Evolutionary conservation across 257 asterid species (phyloP).

Genomic region (Ilex asprella): DNA sequence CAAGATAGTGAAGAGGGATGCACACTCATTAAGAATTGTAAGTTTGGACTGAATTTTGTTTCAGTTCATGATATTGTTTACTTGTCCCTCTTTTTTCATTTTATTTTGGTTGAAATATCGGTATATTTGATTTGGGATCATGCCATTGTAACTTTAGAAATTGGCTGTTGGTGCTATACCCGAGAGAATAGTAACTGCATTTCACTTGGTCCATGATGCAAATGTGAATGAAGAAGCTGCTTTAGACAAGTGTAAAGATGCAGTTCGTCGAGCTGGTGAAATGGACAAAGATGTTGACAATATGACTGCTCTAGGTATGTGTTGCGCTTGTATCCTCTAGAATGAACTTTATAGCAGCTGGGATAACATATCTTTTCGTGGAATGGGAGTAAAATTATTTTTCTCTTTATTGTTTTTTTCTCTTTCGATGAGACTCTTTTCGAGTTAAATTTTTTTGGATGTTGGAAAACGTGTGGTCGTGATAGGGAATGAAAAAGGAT

Average conservation of each 20-base stretch:
- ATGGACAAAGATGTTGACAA: slow-evolving; percentile 53
- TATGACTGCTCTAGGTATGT: slow-evolving; percentile 64
- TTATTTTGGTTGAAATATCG: slow-evolving; percentile 1
- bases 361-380: not conserved
- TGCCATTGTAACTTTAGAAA: slow-evolving; percentile 45
- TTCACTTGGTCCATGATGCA: slow-evolving; percentile 71
- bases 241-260: slow-evolving; percentile 45
- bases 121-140: slow-evolving; percentile 12
- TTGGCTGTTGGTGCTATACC: slow-evolving; percentile 80
- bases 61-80: slow-evolving; percentile 2
- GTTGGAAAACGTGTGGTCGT: too few species aligned
- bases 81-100: slow-evolving; percentile 9
- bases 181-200: slow-evolving; percentile 70
- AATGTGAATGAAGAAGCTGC: slow-evolving; percentile 61
- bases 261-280: slow-evolving; percentile 49
- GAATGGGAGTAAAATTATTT: not conserved
- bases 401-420: not conserved
- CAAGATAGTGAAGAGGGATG: slow-evolving; percentile 78
- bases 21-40: slow-evolving; percentile 71
- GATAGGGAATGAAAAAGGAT: too few species aligned
- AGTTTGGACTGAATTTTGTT: slow-evolving; percentile 21
- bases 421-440: too few species aligned
- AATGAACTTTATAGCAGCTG: too few species aligned
- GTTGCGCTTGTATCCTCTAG: slow-evolving; percentile 3
- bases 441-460: too few species aligned